These are phyloP conservation scores for Boletus eberwhitei DNA, from an alignment of 768 basidiomycete genomes.

Conservation along the genomic window DNA sequence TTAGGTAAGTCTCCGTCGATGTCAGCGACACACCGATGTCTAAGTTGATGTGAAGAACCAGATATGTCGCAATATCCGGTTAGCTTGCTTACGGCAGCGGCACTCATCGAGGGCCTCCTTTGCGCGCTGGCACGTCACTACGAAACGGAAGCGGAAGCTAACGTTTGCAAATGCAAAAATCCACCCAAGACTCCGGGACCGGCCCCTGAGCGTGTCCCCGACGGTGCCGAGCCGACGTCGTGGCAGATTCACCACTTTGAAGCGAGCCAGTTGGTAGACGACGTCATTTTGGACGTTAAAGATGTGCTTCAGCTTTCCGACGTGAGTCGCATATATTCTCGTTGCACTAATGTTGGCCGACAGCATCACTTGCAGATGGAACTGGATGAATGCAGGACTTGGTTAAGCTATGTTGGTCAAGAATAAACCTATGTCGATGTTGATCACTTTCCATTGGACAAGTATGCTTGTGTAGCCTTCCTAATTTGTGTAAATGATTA, in stretches of 20 bases:
- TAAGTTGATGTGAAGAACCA: constrained; percentile 37
- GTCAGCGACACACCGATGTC: neutral
- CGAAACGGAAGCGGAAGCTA: constrained; percentile 26
- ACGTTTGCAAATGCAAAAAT: constrained; percentile 8
- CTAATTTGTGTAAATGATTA: constrained; percentile 13
- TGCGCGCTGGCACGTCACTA: constrained; percentile 38
- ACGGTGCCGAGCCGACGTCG: constrained; percentile 1
- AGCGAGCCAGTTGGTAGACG: constrained; percentile 4
- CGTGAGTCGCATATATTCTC: constrained; percentile 10
- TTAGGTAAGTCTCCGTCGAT: constrained; percentile 29
- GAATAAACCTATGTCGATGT: neutral
- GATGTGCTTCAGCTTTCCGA: constrained; percentile 24
- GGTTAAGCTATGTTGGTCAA: constrained; percentile 16
- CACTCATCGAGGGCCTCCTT: constrained; percentile 45
- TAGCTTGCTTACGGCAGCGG: constrained; percentile 51
- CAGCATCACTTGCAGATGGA: constrained; percentile 15
- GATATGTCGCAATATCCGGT: constrained; percentile 52
- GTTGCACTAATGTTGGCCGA: constrained; percentile 1
- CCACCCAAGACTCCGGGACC: neutral
- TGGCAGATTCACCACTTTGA: constrained; percentile 13
- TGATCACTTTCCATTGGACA: neutral
- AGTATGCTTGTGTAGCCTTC: constrained; percentile 7
- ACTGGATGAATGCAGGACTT: constrained; percentile 22
- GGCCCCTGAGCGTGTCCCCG: neutral
- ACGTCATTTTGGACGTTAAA: constrained; percentile 23